A percentile compares a stretch with the other conserved stretches of the same genome.
These are phyloP conservation scores for Spathaspora boniae DNA, from an alignment of 805 yeast genomes.

Conservation along the genomic window DNA sequence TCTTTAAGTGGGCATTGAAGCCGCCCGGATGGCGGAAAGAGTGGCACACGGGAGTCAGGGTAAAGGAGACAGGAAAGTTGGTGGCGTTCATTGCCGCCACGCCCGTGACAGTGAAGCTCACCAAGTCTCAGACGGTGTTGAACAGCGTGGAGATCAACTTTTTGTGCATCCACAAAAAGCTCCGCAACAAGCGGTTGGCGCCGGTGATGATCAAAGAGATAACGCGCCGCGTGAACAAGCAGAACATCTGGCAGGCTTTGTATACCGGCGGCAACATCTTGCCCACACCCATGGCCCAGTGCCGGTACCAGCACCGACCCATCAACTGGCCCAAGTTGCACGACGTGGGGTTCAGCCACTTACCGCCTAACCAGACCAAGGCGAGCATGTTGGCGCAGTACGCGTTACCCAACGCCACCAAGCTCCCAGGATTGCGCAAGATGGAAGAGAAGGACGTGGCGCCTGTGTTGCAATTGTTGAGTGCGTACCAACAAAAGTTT, in stretches of 20 bases:
- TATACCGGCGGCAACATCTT: conserved; percentile 89
- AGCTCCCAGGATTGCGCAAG: conserved; percentile 52
- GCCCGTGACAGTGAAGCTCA: conserved; percentile 67
- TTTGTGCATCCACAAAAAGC: conserved; percentile 88
- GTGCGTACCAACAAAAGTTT: conserved; percentile 61
- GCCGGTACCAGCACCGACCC: conserved; percentile 92
- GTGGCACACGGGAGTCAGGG: conserved; percentile 94
- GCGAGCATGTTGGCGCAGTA: conserved; percentile 62
- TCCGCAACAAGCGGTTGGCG: conserved; percentile 89
- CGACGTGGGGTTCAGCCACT: conserved; percentile 84
- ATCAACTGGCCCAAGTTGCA: conserved; percentile 85
- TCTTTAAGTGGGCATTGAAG: conserved; percentile 88
- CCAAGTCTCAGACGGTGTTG: conserved; percentile 42
- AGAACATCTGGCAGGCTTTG: conserved; percentile 91
- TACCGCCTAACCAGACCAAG: conserved; percentile 69
- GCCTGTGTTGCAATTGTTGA: conserved; percentile 57
- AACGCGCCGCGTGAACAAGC: conserved; percentile 84
- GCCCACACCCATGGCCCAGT: conserved; percentile 88
- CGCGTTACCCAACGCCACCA: conserved; percentile 51
- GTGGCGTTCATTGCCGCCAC: conserved; percentile 93
- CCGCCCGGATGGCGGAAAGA: conserved; percentile 90
- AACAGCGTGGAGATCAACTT: conserved; percentile 88
- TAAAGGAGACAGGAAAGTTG: conserved; percentile 65
- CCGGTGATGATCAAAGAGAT: conserved; percentile 93
- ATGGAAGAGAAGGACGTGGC: conserved; percentile 62